Percentiles rank a stretch among this genome's conserved stretches.
Conservation (phyloP, 1,284 basidiomycete genomes). For the Sanghuangporus baumii region DNA sequence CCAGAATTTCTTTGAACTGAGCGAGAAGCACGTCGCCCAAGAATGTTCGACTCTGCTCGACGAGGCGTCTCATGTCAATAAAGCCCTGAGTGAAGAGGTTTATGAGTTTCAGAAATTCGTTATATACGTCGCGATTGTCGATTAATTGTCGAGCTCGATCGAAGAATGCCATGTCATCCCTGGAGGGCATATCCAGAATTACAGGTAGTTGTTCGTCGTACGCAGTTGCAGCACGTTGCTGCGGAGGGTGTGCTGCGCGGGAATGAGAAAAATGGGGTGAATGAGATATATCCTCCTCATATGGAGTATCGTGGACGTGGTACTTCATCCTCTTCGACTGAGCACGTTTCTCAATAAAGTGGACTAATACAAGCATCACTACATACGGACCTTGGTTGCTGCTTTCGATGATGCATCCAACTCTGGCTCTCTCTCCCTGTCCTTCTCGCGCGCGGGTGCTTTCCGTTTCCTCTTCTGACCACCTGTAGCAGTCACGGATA, state of each 20-base stretch:
- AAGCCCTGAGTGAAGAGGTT: conserved; percentile 95
- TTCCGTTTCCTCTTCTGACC: conserved; percentile 66
- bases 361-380: background rate
- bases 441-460: conserved; percentile 36
- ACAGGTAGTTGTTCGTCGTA: conserved; percentile 26
- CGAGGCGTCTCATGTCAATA: conserved; percentile 81
- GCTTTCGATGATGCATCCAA: background rate
- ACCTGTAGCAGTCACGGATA: conserved; percentile 8
- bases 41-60: conserved; percentile 62
- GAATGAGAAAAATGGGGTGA: conserved; percentile 15
- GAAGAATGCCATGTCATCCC: conserved; percentile 87
- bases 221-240: conserved; percentile 25
- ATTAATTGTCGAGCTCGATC: conserved; percentile 87
- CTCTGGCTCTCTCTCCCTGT: conserved; percentile 22
- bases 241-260: conserved; percentile 10
- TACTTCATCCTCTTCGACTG: conserved; percentile 20
- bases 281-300: conserved; percentile 18
- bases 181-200: conserved; percentile 33
- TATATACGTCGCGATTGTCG: conserved; percentile 86
- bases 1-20: conserved; percentile 88
- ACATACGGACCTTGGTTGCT: conserved; percentile 4
- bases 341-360: background rate
- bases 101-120: conserved; percentile 94
- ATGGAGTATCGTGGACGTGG: conserved; percentile 4
- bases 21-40: conserved; percentile 73